Conservation (phyloP, 2,329 filamentous ascomycete genomes). For the Sodiomyces alkalinus region DNA sequence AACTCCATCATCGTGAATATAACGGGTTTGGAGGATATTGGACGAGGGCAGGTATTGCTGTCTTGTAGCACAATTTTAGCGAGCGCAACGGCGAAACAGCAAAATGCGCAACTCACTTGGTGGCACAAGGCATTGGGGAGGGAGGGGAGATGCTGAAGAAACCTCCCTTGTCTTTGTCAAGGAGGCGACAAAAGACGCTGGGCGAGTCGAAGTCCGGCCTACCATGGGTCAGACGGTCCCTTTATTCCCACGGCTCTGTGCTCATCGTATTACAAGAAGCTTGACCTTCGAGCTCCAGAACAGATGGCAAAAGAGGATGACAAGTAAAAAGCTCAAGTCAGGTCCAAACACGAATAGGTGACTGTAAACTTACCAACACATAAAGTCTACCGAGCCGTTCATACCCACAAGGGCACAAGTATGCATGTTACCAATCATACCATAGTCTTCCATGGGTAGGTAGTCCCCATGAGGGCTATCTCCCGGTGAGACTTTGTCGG, state of each 20-base stretch:
- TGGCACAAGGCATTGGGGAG: slow-evolving; percentile 38
- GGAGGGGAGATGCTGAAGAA: slow-evolving; percentile 54
- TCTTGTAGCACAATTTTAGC: slow-evolving; percentile 1
- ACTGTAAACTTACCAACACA: slow-evolving; percentile 63
- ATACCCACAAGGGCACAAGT: slow-evolving; percentile 64
- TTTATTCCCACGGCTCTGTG: no score
- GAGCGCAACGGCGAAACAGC: neutral
- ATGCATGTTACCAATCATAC: slow-evolving; percentile 67
- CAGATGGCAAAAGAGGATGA: no score
- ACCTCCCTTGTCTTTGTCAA: slow-evolving; percentile 62
- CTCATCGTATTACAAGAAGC: no score
- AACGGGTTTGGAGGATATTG: slow-evolving; percentile 64
- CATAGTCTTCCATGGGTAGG: slow-evolving; percentile 59
- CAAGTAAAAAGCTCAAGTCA: no score
- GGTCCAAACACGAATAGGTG: no score
- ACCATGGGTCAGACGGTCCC: no score
- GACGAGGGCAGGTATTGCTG: slow-evolving; percentile 64
- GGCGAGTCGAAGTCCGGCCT: slow-evolving; percentile 71
- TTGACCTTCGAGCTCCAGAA: no score
- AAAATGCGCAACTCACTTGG: slow-evolving; percentile 30
- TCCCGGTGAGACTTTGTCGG: no score
- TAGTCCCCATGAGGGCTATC: slow-evolving; percentile 22
- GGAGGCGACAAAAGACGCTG: slow-evolving; percentile 56
- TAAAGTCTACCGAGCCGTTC: slow-evolving; percentile 59
- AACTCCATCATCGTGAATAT: slow-evolving; percentile 61